These are phyloP conservation scores for Tricladium varicosporioides DNA, from an alignment of 2,329 filamentous ascomycete genomes.

Conservation along the genomic window DNA sequence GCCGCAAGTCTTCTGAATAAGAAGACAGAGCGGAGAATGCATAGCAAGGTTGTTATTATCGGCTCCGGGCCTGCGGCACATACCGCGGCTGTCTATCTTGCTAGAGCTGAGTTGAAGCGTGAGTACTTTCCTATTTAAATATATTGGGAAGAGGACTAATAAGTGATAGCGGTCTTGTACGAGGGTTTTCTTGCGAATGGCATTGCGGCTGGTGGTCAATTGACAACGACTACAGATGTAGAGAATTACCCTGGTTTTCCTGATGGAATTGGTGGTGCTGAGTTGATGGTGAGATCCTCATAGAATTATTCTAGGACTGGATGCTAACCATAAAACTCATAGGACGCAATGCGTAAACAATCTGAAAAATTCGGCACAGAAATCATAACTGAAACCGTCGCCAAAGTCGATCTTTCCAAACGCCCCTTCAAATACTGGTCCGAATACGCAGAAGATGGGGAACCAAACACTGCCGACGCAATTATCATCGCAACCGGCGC, in stretches of 20 bases:
- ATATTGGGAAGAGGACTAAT: slow-evolving; percentile 31
- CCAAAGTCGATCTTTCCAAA: slow-evolving; percentile 77
- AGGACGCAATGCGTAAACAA: slow-evolving; percentile 86
- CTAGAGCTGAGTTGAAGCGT: slow-evolving; percentile 86
- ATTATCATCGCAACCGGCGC: slow-evolving; percentile 95
- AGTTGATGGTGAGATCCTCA: slow-evolving; percentile 63
- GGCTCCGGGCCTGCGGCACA: slow-evolving; percentile 97
- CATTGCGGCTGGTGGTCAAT: slow-evolving; percentile 91
- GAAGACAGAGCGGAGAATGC: slow-evolving; percentile 63
- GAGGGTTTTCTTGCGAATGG: slow-evolving; percentile 98
- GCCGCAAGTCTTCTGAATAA: slow-evolving; percentile 25
- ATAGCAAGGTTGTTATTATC: slow-evolving; percentile 88
- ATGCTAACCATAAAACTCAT: background rate
- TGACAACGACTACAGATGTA: slow-evolving; percentile 97
- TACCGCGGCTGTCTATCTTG: slow-evolving; percentile 94
- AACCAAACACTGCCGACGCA: slow-evolving; percentile 81
- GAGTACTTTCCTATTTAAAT: slow-evolving; percentile 27
- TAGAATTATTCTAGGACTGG: background rate
- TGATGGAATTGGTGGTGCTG: slow-evolving; percentile 78
- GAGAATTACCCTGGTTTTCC: slow-evolving; percentile 98
- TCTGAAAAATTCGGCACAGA: slow-evolving; percentile 89
- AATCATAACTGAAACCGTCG: slow-evolving; percentile 90
- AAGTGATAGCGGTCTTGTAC: slow-evolving; percentile 70
- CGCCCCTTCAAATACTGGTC: slow-evolving; percentile 92
- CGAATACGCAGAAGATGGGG: slow-evolving; percentile 80